A percentile compares a stretch with the other conserved stretches of the same genome.
Evolutionary conservation across 345 rosid genomes (phyloP).

Genomic region (Euphorbia lathyris): DNA sequence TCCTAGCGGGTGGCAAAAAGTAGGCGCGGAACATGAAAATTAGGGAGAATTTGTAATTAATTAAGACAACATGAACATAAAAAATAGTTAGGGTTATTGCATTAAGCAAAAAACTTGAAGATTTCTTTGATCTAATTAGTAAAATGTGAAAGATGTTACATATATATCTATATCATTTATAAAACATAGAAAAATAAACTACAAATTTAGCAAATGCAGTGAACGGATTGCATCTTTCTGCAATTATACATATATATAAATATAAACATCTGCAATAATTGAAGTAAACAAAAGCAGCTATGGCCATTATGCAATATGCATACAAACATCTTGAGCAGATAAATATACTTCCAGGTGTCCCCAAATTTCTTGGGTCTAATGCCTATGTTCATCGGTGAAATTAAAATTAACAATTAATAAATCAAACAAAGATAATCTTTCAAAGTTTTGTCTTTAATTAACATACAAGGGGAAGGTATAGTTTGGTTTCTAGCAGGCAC

Average conservation of each 20-base stretch:
- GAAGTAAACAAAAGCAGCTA: slow-evolving; percentile 2
- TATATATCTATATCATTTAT: no score
- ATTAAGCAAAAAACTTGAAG: no score
- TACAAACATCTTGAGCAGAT: background rate
- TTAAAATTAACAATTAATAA: slow-evolving; percentile 4
- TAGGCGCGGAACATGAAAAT: no score
- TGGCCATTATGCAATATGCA: no score
- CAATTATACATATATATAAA: no score
- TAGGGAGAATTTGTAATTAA: no score
- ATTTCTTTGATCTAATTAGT: background rate
- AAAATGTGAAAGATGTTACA: background rate
- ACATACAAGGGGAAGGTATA: slow-evolving; percentile 12
- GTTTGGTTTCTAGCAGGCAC: slow-evolving; percentile 29
- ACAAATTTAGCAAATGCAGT: background rate
- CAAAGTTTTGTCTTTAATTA: slow-evolving; percentile 19
- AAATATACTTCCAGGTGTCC: background rate
- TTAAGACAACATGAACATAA: no score
- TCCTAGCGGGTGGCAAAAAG: no score
- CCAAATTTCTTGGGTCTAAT: slow-evolving; percentile 15
- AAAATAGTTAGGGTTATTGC: no score
- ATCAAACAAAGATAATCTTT: slow-evolving; percentile 5
- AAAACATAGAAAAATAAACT: background rate
- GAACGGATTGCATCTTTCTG: background rate
- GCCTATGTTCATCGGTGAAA: slow-evolving; percentile 23
- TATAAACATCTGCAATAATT: background rate